phyloP scores from a whole-genome alignment of 176 grass and related monocot species.

The Aegilops longissima region DNA sequence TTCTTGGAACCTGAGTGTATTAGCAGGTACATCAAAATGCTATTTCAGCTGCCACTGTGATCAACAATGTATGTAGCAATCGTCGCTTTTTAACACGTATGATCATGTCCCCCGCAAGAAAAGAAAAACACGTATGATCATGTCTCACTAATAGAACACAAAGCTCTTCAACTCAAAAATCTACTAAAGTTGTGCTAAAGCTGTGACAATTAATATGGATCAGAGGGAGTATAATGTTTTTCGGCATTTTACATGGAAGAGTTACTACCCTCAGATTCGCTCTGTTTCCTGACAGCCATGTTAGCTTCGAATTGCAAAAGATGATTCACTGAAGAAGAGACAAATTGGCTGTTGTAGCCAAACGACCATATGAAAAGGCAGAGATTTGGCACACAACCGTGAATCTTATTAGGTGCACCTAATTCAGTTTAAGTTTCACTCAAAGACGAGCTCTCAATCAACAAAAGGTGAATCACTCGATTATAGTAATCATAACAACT shows the following conservation, averaged over 20 bases:
- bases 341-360: not conserved
- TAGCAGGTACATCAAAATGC: not conserved
- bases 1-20: constrained; percentile 57
- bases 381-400: constrained; percentile 2
- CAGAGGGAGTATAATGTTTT: not conserved
- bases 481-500: not conserved
- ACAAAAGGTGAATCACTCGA: not conserved
- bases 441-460: constrained; percentile 24
- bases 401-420: constrained; percentile 47
- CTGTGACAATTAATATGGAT: too few species aligned
- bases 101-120: too few species aligned
- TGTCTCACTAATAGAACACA: not conserved
- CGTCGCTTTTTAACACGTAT: not conserved
- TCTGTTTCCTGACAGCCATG: not conserved
- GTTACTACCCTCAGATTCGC: not conserved
- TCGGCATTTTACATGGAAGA: not conserved
- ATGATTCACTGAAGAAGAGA: not conserved
- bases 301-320: not conserved
- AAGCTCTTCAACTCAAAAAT: not conserved
- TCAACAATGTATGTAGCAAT: not conserved
- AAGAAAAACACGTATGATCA: not conserved
- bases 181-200: too few species aligned
- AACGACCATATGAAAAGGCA: not conserved
- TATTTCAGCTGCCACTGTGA: not conserved
- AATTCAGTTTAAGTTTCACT: constrained; percentile 44